Evolutionary conservation across 192 early-diverging fungal species (phyloP).

Genomic region (Diversispora eburnea): DNA sequence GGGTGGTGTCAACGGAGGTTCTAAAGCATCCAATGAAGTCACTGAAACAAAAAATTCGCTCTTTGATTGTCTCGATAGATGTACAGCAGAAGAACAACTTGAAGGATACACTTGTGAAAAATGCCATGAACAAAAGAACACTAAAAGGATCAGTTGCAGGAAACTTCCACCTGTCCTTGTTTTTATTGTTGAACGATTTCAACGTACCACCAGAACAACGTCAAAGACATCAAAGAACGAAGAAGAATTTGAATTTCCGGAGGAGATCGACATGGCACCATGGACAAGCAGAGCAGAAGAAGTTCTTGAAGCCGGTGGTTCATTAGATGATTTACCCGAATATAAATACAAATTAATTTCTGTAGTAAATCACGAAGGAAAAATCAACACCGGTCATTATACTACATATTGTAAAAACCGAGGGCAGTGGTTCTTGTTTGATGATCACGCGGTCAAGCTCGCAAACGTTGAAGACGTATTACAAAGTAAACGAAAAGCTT

Average conservation of each 20-base stretch:
- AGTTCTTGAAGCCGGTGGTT: constrained; percentile 34
- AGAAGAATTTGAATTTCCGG: constrained; percentile 26
- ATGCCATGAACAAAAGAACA: constrained; percentile 15
- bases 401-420: constrained; percentile 32
- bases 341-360: constrained; percentile 86
- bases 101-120: constrained; percentile 10
- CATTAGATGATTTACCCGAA: constrained; percentile 54
- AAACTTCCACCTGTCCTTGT: constrained; percentile 41
- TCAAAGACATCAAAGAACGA: constrained; percentile 17
- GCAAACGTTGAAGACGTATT: constrained; percentile 5
- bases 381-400: constrained; percentile 94
- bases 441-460: constrained; percentile 9
- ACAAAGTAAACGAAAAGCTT: constrained; percentile 13
- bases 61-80: constrained; percentile 5
- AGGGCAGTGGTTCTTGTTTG: constrained; percentile 15
- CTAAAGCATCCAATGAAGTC: background rate
- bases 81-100: constrained; percentile 1
- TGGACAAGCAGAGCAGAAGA: constrained; percentile 37
- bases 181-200: constrained; percentile 34
- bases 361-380: constrained; percentile 88
- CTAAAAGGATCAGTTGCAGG: constrained; percentile 65
- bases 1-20: constrained; percentile 34
- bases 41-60: background rate
- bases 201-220: constrained; percentile 19
- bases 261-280: constrained; percentile 30